Evolutionary conservation across 371 early-diverging fungal species (phyloP).

Genomic region (Fennellomyces sp.): DNA sequence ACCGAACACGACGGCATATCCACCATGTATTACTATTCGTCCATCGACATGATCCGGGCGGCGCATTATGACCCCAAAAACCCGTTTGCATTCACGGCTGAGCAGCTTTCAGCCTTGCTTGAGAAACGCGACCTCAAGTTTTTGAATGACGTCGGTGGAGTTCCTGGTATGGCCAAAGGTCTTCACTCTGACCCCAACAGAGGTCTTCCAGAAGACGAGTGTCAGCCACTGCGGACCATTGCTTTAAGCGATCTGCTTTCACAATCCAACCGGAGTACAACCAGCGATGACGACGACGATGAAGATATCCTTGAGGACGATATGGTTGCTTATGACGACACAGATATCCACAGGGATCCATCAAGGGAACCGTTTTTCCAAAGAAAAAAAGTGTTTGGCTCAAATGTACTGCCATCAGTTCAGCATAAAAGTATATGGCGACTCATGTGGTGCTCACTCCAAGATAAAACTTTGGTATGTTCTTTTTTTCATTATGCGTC

Average conservation of each 20-base stretch:
- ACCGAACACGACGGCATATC: not conserved
- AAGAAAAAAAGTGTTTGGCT: slow-evolving; percentile 58
- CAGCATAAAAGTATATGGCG: slow-evolving; percentile 63
- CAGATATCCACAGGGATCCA: not conserved
- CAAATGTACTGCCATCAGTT: slow-evolving; percentile 66
- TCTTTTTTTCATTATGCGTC: too few species aligned
- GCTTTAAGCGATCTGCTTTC: not conserved
- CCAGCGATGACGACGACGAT: slow-evolving; percentile 1
- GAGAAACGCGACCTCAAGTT: slow-evolving; percentile 53
- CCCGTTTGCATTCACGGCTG: slow-evolving; percentile 50
- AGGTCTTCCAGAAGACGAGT: slow-evolving; percentile 32
- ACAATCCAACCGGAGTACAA: not conserved
- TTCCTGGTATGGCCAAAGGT: slow-evolving; percentile 53
- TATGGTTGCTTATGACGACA: slow-evolving; percentile 2
- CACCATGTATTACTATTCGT: slow-evolving; percentile 1
- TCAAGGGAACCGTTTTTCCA: slow-evolving; percentile 27
- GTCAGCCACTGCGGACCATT: slow-evolving; percentile 5
- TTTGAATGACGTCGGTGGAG: slow-evolving; percentile 47
- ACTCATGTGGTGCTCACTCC: slow-evolving; percentile 75
- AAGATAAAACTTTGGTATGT: slow-evolving; percentile 82
- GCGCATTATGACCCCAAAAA: slow-evolving; percentile 45
- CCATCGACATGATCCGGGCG: slow-evolving; percentile 13
- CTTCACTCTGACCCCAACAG: slow-evolving; percentile 47
- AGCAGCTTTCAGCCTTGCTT: slow-evolving; percentile 49
- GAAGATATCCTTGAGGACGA: slow-evolving; percentile 7